Evolutionary conservation across 2,329 filamentous ascomycete species (phyloP).

Genomic region (Arthrobotrys pseudoclavata): DNA sequence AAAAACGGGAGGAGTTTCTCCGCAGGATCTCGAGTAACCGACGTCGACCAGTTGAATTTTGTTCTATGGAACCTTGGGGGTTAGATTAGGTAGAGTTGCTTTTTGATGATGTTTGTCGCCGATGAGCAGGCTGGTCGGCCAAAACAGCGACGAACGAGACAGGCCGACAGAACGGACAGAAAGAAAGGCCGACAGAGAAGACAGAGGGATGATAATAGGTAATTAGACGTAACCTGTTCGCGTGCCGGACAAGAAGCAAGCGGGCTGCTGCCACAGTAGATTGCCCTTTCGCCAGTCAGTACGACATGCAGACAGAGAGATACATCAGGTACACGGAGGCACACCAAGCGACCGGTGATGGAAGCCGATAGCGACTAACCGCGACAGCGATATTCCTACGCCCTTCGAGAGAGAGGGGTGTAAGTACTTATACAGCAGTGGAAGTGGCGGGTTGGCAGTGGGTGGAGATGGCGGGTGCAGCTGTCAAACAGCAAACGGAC

Average conservation of each 20-base stretch:
- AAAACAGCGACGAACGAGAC: not conserved
- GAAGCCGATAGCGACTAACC: not conserved
- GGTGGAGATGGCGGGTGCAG: conserved; percentile 19
- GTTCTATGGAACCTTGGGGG: not conserved
- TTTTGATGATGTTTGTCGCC: conserved; percentile 45
- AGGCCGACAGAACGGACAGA: not conserved
- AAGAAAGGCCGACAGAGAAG: not conserved
- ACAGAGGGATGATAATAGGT: not conserved
- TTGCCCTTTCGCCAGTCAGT: too few species aligned
- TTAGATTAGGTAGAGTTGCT: not conserved
- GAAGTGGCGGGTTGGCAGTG: not conserved
- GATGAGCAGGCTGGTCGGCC: conserved; percentile 13
- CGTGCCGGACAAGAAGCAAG: too few species aligned
- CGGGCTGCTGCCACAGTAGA: too few species aligned
- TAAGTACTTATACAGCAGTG: too few species aligned
- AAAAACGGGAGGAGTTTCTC: not conserved
- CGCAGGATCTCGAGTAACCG: conserved; percentile 21
- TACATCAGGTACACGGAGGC: too few species aligned
- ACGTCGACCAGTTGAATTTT: not conserved
- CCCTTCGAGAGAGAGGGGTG: not conserved
- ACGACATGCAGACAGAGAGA: too few species aligned
- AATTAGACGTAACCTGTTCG: too few species aligned
- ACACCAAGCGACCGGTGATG: too few species aligned
- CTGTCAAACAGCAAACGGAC: conserved; percentile 22
- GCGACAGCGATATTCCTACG: not conserved